A percentile compares a stretch with the other conserved stretches of the same genome.
Evolutionary conservation across 208 protist genomes (phyloP).

Genomic region (Crithidia expoeki): DNA sequence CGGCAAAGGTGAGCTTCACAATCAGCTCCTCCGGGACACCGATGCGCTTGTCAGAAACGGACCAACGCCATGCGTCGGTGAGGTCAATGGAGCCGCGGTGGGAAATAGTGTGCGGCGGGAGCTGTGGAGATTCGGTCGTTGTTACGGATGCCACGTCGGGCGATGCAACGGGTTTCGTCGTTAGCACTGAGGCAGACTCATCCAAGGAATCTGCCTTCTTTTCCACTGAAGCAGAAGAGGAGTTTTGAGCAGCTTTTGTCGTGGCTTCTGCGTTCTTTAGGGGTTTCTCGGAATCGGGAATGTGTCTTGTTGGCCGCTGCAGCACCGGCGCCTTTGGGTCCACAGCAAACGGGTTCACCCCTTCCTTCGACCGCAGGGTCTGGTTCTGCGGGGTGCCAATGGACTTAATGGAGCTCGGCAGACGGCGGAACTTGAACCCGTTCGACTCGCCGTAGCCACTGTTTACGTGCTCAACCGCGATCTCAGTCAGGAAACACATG

Average conservation of each 20-base stretch:
- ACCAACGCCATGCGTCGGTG: slow-evolving; percentile 81
- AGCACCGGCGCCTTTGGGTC: slow-evolving; percentile 50
- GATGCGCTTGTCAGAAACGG: slow-evolving; percentile 68
- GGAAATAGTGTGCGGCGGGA: slow-evolving; percentile 71
- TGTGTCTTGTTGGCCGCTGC: slow-evolving; percentile 49
- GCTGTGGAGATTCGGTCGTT: slow-evolving; percentile 8
- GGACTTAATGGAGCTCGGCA: slow-evolving; percentile 51
- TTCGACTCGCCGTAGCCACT: slow-evolving; percentile 77
- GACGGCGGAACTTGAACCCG: slow-evolving; percentile 74
- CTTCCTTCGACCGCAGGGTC: slow-evolving; percentile 58
- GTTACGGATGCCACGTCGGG: neutral
- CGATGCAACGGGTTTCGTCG: neutral
- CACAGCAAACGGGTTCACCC: slow-evolving; percentile 55
- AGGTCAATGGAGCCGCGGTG: slow-evolving; percentile 84
- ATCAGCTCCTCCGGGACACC: slow-evolving; percentile 83
- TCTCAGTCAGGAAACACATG: slow-evolving; percentile 91
- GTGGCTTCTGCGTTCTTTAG: neutral
- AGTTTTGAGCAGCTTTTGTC: neutral
- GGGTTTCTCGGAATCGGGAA: slow-evolving; percentile 6
- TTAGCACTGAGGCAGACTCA: too few species aligned
- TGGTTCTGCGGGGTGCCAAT: slow-evolving; percentile 86
- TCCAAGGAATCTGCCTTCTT: neutral
- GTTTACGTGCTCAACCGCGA: slow-evolving; percentile 93
- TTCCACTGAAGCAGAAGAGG: neutral
- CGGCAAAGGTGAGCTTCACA: slow-evolving; percentile 76